phyloP scores from a whole-genome alignment of 2,329 filamentous ascomycete species.

The Aspergillus sojae region DNA sequence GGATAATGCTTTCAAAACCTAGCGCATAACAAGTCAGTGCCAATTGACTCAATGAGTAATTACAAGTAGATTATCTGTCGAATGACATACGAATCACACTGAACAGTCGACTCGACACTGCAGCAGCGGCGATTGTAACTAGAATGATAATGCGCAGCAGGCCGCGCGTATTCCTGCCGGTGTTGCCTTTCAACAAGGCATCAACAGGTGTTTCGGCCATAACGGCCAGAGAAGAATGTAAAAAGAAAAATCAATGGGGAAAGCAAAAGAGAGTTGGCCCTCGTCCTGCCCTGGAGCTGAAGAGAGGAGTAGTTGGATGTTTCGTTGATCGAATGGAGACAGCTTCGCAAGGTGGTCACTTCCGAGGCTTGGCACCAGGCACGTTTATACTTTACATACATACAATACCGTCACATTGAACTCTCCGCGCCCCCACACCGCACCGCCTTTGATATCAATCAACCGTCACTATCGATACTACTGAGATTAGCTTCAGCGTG shows the following conservation, averaged over 20 bases:
- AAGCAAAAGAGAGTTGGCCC: conserved; percentile 29
- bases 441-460: not conserved
- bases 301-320: conserved; percentile 26
- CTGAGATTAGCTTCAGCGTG: not conserved
- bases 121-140: conserved; percentile 84
- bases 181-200: conserved; percentile 74
- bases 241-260: conserved; percentile 34
- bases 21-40: conserved; percentile 18
- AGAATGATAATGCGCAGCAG: conserved; percentile 89
- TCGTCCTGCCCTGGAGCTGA: conserved; percentile 18
- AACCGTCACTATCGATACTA: not conserved
- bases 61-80: not conserved
- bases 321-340: conserved; percentile 23
- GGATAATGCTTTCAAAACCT: conserved; percentile 99
- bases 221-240: conserved; percentile 38
- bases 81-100: conserved; percentile 85
- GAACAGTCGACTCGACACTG: conserved; percentile 91
- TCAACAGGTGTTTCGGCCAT: conserved; percentile 53
- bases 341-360: conserved; percentile 49
- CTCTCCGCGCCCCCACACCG: conserved; percentile 3
- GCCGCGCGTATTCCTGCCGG: conserved; percentile 78
- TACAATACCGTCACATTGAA: conserved; percentile 5
- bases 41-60: conserved; percentile 1
- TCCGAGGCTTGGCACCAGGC: conserved; percentile 41
- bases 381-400: conserved; percentile 10